These are phyloP conservation scores for Paracoccidioides brasiliensis DNA, from an alignment of 2,329 filamentous ascomycete species.

Conservation along the genomic window DNA sequence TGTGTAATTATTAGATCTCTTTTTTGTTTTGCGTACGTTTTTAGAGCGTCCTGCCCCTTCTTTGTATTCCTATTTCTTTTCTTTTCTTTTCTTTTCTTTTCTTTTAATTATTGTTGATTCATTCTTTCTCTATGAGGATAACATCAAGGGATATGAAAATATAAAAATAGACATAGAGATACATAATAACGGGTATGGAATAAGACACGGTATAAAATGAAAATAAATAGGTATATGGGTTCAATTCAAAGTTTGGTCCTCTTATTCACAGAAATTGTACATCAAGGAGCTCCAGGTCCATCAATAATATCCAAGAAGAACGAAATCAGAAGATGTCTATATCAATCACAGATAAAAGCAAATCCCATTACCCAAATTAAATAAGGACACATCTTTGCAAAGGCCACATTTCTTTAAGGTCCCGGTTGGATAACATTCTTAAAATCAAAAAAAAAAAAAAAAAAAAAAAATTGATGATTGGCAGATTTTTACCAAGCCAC, in stretches of 20 bases:
- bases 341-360: too few relatives aligned
- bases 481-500: background rate
- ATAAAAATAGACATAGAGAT: constrained; percentile 1
- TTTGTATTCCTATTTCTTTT: background rate
- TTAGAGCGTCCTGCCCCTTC: background rate
- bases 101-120: background rate
- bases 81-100: background rate
- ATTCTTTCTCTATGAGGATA: too few relatives aligned
- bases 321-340: background rate
- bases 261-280: background rate
- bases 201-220: background rate
- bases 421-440: too few relatives aligned
- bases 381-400: too few relatives aligned
- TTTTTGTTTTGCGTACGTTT: background rate
- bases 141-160: background rate
- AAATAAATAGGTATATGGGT: background rate
- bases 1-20: background rate
- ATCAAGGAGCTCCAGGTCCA: background rate
- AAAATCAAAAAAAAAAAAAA: background rate
- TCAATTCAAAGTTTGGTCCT: background rate
- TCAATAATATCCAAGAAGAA: background rate
- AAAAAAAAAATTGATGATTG: background rate
- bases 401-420: too few relatives aligned
- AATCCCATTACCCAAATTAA: too few relatives aligned
- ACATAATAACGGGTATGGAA: background rate